These are phyloP conservation scores for Usnea hakonensis DNA, from an alignment of 495 filamentous ascomycete genomes.

Conservation along the genomic window DNA sequence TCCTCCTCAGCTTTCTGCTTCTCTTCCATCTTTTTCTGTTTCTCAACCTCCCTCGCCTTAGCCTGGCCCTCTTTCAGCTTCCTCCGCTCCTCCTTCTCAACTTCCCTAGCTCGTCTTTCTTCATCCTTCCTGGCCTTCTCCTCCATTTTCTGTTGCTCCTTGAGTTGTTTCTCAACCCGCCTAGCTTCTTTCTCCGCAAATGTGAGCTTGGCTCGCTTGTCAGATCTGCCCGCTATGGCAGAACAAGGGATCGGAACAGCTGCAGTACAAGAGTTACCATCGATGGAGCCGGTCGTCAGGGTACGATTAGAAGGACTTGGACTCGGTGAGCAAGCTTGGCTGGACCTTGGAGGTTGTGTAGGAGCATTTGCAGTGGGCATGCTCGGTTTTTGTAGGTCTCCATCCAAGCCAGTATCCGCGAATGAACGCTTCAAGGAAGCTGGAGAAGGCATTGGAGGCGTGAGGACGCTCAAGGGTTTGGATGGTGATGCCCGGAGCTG, in stretches of 20 bases:
- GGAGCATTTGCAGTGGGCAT: neutral
- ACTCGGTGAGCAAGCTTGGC: neutral
- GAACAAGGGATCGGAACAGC: neutral
- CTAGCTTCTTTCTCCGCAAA: slow-evolving; percentile 47
- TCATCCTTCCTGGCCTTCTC: slow-evolving; percentile 42
- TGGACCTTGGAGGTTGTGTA: neutral
- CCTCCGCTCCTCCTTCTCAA: slow-evolving; percentile 39
- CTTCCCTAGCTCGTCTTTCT: slow-evolving; percentile 40
- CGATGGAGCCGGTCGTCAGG: neutral
- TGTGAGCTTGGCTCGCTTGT: slow-evolving; percentile 49
- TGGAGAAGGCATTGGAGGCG: slow-evolving; percentile 20
- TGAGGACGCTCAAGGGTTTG: slow-evolving; percentile 15
- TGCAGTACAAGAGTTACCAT: neutral
- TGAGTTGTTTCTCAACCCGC: slow-evolving; percentile 46
- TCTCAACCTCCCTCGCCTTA: slow-evolving; percentile 37
- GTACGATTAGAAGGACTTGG: neutral
- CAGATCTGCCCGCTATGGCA: slow-evolving; percentile 16
- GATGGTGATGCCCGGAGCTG: neutral
- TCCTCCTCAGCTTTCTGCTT: slow-evolving; percentile 52
- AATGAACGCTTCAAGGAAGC: slow-evolving; percentile 19
- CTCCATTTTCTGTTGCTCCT: slow-evolving; percentile 39
- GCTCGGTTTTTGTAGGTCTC: slow-evolving; percentile 6
- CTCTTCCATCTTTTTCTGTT: slow-evolving; percentile 37
- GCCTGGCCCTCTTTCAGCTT: slow-evolving; percentile 41
- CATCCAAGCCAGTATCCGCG: slow-evolving; percentile 22